These are phyloP conservation scores for Toxicodendron radicans DNA, from an alignment of 345 rosid species.

Conservation along the genomic window DNA sequence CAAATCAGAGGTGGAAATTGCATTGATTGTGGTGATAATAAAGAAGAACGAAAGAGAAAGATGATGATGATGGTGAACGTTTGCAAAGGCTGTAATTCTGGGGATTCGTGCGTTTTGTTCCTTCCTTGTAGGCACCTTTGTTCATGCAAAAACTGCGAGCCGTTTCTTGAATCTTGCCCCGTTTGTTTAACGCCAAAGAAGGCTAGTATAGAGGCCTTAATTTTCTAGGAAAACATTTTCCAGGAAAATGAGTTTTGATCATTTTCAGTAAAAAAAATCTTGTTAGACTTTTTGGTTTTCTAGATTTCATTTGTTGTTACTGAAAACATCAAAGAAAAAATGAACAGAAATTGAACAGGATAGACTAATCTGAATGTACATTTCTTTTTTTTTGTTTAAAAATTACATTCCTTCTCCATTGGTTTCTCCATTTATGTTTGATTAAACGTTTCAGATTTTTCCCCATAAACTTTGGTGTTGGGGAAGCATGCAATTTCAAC, in stretches of 20 bases:
- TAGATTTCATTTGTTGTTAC: background rate
- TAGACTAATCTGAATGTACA: background rate
- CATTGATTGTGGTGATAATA: background rate
- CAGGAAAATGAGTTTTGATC: slow-evolving; percentile 19
- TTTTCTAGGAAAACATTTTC: slow-evolving; percentile 27
- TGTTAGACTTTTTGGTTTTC: background rate
- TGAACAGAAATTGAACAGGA: background rate
- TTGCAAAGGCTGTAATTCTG: slow-evolving; percentile 58
- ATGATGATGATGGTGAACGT: slow-evolving; percentile 2
- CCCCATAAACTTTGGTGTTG: background rate
- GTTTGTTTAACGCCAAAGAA: slow-evolving; percentile 69
- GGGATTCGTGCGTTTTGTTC: slow-evolving; percentile 63
- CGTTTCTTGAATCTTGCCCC: slow-evolving; percentile 62
- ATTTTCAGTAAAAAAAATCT: background rate
- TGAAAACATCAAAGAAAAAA: background rate
- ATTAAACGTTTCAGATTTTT: background rate
- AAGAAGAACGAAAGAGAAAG: slow-evolving; percentile 9
- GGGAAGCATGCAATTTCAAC: background rate
- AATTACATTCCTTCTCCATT: background rate
- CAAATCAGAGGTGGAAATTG: slow-evolving; percentile 14
- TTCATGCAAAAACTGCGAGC: slow-evolving; percentile 64
- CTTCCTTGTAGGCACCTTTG: slow-evolving; percentile 95
- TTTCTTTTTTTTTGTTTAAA: too few relatives aligned
- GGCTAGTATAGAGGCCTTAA: slow-evolving; percentile 66
- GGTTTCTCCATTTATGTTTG: background rate